Conservation (phyloP, 306 rosid species). For the Corylus americana region DNA sequence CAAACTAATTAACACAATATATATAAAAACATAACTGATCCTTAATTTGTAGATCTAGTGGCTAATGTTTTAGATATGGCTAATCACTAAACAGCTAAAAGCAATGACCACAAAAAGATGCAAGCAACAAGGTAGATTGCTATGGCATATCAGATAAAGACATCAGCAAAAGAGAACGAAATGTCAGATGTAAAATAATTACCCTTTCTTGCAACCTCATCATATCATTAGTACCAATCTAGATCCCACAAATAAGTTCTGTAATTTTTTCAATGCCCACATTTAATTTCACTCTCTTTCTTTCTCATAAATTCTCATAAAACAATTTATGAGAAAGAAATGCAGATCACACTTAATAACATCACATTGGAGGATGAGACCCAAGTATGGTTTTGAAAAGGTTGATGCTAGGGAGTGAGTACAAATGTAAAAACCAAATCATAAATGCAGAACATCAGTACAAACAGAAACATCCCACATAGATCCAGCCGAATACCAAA, state of each 20-base stretch:
- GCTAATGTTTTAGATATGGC: not conserved
- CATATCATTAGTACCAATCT: not conserved
- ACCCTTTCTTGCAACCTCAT: not conserved
- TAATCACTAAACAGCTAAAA: not conserved
- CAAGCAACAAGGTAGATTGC: no score
- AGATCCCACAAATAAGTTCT: not conserved
- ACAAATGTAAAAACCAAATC: not conserved
- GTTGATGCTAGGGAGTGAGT: not conserved
- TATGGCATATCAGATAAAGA: no score
- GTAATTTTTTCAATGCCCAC: no score
- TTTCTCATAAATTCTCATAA: no score
- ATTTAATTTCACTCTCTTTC: no score
- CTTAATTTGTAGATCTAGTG: not conserved
- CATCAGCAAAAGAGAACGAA: not conserved
- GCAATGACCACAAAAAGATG: not conserved
- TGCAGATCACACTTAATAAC: no score
- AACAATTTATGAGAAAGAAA: no score
- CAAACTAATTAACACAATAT: not conserved
- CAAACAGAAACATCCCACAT: not conserved
- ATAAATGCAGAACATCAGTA: not conserved
- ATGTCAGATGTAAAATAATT: not conserved
- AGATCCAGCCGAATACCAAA: not conserved
- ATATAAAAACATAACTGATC: not conserved
- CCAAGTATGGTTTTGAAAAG: not conserved
- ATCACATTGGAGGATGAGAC: not conserved